Evolutionary conservation across 2,329 filamentous ascomycete species (phyloP).

Genomic region (Ophiostoma sp.): DNA sequence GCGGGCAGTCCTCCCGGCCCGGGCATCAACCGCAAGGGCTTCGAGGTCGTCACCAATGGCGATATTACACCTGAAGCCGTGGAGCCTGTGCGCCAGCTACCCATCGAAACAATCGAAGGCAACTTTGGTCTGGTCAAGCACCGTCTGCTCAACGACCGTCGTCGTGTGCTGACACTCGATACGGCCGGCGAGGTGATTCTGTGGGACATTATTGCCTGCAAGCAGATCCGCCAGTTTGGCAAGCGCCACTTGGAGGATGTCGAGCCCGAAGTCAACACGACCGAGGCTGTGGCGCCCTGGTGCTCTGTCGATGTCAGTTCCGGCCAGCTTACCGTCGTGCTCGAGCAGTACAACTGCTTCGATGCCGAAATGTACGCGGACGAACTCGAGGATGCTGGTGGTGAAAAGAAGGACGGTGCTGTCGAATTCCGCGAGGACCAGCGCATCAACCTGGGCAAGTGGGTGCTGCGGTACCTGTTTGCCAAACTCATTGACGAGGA

Average conservation of each 20-base stretch:
- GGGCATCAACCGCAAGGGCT: slow-evolving; percentile 51
- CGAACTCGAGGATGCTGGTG: slow-evolving; percentile 55
- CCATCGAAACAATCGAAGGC: slow-evolving; percentile 84
- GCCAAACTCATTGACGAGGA: slow-evolving; percentile 87
- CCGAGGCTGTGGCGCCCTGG: slow-evolving; percentile 90
- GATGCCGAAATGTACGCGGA: slow-evolving; percentile 97
- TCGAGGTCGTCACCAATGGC: slow-evolving; percentile 49
- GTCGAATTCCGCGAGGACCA: slow-evolving; percentile 89
- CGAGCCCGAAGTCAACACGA: slow-evolving; percentile 79
- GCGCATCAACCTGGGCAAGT: slow-evolving; percentile 94
- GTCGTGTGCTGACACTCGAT: slow-evolving; percentile 85
- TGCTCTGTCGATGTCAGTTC: slow-evolving; percentile 93
- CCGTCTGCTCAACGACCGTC: slow-evolving; percentile 84
- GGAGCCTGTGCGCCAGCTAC: slow-evolving; percentile 66
- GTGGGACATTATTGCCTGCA: slow-evolving; percentile 93
- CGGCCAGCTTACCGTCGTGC: slow-evolving; percentile 82
- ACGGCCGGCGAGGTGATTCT: slow-evolving; percentile 92
- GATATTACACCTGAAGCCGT: slow-evolving; percentile 45
- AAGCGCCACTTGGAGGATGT: slow-evolving; percentile 94
- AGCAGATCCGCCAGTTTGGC: slow-evolving; percentile 86
- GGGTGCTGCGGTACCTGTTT: slow-evolving; percentile 92
- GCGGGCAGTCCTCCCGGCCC: background rate
- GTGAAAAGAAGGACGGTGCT: slow-evolving; percentile 51
- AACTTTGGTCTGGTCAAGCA: slow-evolving; percentile 96
- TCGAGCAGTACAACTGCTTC: slow-evolving; percentile 95